Base-by-base conservation (phyloP, 2,329 filamentous ascomycete species). In the Paecilomyces sp. region DNA sequence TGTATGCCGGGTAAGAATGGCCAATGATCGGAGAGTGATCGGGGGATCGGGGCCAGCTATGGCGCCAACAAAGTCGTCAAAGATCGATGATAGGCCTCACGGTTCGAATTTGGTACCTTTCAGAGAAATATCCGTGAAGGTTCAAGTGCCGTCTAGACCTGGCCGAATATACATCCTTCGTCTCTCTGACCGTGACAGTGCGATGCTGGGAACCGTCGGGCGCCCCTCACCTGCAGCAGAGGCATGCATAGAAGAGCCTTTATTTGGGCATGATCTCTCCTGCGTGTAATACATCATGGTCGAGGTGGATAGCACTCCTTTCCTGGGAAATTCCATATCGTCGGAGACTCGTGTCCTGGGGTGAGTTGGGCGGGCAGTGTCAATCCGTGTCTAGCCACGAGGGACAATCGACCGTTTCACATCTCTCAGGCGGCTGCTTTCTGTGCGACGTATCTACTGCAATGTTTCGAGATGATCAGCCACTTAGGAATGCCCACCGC, bases 381-480 rank as follows among this genome's bases (percentile, higher is more conserved):
- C 15, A 33, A 57, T 47, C 31, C 47, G 36, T 57, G 56, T 34
- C 55, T 33, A 24, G 55, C 33, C 55, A 57, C 22, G 33, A 41
- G 55, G 33, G 24, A 47, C 56, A 51, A 31, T 25, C 15, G 30
- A 57, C 41, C 22, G 51, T 57, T 51, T 57, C 56, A 57, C 56
- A 11, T 47, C 51, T 53, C 56, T 9, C 15, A 51, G 18, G 51
- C 51, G n/a, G 28, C 51, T 18, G 51, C 34, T 22, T 57, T 47
- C 47, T 31, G 56, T 57, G 56, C 41, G 33, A 57, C 56, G 24
- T 57, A 52, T 57, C 55, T 22, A n/a, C 18, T 33, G 31, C n/a
- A 24, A 13, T 30, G 31, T 4, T 22, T 34, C 28, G 30, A 24
- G 22, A 34, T 30, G 31, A 55, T 24, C 12, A 15, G 34, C 31